phyloP scores from a whole-genome alignment of 1,284 basidiomycete genomes.

The Trichosporon inkin region DNA sequence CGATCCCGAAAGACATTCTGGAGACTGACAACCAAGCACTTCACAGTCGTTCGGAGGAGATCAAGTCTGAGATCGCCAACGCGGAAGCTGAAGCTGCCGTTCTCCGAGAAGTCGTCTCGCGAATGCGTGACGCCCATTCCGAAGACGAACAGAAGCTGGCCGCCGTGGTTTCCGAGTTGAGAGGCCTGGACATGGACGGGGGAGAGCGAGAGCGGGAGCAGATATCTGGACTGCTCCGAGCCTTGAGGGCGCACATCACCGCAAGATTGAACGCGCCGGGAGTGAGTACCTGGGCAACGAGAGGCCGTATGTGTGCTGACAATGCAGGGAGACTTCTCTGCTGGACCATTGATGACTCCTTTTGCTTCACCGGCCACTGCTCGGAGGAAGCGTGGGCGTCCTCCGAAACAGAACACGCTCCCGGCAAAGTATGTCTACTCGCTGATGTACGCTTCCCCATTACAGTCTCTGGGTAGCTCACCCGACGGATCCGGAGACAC shows the following conservation, averaged over 20 bases:
- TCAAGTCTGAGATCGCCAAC: constrained; percentile 10
- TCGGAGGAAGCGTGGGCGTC: constrained; percentile 31
- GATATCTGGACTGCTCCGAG: constrained; percentile 27
- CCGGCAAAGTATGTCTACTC: constrained; percentile 11
- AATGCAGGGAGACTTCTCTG: constrained; percentile 5
- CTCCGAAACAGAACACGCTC: constrained; percentile 26
- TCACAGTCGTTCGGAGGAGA: background rate
- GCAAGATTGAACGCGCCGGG: constrained; percentile 14
- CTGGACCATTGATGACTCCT: constrained; percentile 15
- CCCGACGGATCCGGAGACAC: constrained; percentile 3
- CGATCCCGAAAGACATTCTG: constrained; percentile 11
- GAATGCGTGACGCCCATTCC: constrained; percentile 27
- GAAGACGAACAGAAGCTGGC: constrained; percentile 30
- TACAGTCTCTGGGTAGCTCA: background rate
- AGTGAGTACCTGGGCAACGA: constrained; percentile 7
- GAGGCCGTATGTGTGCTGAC: background rate
- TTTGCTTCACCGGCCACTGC: constrained; percentile 38
- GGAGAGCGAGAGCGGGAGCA: constrained; percentile 30
- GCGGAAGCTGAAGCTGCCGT: constrained; percentile 17
- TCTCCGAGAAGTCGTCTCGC: constrained; percentile 26
- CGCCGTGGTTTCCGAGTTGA: constrained; percentile 28
- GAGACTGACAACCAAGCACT: constrained; percentile 16
- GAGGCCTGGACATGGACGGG: constrained; percentile 21
- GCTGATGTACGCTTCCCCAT: constrained; percentile 7
- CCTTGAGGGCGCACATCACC: constrained; percentile 19